Evolutionary conservation across 306 rosid species (phyloP).

Genomic region (Chamaecrista fasciculata): DNA sequence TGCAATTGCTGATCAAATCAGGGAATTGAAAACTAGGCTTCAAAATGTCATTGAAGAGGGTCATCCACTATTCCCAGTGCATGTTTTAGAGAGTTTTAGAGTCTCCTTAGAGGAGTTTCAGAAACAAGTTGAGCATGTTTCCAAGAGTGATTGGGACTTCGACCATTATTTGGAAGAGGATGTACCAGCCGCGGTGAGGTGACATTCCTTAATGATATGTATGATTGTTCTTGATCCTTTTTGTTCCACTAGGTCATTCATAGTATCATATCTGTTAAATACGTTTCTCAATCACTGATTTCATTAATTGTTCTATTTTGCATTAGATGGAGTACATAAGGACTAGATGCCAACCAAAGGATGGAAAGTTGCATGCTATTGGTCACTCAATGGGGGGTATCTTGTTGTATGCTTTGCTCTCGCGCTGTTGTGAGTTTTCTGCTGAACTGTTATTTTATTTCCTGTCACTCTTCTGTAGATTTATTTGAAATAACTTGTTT

Average conservation of each 20-base stretch:
- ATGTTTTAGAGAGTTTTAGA: slow-evolving; percentile 42
- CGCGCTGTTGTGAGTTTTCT: slow-evolving; percentile 63
- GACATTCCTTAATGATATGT: slow-evolving; percentile 41
- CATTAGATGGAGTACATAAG: slow-evolving; percentile 80
- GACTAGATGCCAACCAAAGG: slow-evolving; percentile 61
- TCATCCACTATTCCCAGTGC: slow-evolving; percentile 41
- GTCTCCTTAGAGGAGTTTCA: slow-evolving; percentile 52
- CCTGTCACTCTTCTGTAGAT: slow-evolving; percentile 12
- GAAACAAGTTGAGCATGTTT: slow-evolving; percentile 47
- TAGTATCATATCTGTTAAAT: neutral
- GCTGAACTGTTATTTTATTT: slow-evolving; percentile 19
- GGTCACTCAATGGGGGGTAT: slow-evolving; percentile 99
- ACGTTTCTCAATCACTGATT: slow-evolving; percentile 22
- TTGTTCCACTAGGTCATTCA: neutral
- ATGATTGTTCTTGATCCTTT: neutral
- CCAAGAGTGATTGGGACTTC: slow-evolving; percentile 77
- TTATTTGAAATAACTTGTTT: neutral
- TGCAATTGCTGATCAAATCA: slow-evolving; percentile 35
- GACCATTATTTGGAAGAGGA: slow-evolving; percentile 87
- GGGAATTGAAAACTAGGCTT: slow-evolving; percentile 43
- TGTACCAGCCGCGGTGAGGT: slow-evolving; percentile 85
- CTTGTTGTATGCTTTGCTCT: slow-evolving; percentile 79
- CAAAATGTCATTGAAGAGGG: slow-evolving; percentile 40
- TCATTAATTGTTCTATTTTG: slow-evolving; percentile 2
- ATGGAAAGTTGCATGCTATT: slow-evolving; percentile 75